A percentile compares a stretch with the other conserved stretches of the same genome.
phyloP scores from a whole-genome alignment of 768 basidiomycete species.

The Strobilomyces dryophilus region DNA sequence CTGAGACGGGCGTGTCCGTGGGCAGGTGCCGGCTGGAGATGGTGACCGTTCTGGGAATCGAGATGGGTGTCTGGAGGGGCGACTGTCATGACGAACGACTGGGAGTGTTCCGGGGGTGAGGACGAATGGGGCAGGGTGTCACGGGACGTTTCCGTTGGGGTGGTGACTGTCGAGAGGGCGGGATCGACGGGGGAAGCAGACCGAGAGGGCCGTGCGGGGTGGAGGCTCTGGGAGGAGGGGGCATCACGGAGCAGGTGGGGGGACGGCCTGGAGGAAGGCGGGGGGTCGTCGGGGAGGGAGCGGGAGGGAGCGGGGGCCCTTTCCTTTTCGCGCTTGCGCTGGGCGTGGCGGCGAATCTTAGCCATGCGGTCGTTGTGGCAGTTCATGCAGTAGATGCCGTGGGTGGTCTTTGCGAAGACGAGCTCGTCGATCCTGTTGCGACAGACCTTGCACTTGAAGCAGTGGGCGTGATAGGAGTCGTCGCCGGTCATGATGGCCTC shows the following conservation, averaged over 20 bases:
- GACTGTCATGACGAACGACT: constrained; percentile 40
- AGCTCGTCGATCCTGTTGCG: constrained; percentile 94
- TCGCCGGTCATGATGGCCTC: constrained; percentile 99
- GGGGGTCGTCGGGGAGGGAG: constrained; percentile 23
- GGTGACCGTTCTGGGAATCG: constrained; percentile 1
- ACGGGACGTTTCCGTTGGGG: constrained; percentile 16
- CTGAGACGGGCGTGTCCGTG: constrained; percentile 15
- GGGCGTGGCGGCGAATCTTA: constrained; percentile 84
- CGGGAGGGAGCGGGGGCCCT: constrained; percentile 30
- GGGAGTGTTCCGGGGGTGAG: constrained; percentile 28
- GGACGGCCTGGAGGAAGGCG: constrained; percentile 20
- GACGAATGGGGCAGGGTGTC: constrained; percentile 11
- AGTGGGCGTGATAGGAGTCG: constrained; percentile 97
- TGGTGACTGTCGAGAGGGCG: constrained; percentile 8
- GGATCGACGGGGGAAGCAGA: constrained; percentile 15
- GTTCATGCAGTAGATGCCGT: constrained; percentile 98
- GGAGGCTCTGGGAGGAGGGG: constrained; percentile 22
- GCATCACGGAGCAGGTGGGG: constrained; percentile 21
- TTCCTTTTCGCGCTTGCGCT: constrained; percentile 75
- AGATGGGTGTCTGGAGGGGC: constrained; percentile 34
- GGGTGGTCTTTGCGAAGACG: constrained; percentile 96
- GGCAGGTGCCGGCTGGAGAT: constrained; percentile 18
- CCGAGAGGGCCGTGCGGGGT: constrained; percentile 9
- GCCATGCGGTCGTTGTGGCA: constrained; percentile 98
- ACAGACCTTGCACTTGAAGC: constrained; percentile 98